phyloP scores from a whole-genome alignment of 306 rosid genomes.

The Neltuma alba region DNA sequence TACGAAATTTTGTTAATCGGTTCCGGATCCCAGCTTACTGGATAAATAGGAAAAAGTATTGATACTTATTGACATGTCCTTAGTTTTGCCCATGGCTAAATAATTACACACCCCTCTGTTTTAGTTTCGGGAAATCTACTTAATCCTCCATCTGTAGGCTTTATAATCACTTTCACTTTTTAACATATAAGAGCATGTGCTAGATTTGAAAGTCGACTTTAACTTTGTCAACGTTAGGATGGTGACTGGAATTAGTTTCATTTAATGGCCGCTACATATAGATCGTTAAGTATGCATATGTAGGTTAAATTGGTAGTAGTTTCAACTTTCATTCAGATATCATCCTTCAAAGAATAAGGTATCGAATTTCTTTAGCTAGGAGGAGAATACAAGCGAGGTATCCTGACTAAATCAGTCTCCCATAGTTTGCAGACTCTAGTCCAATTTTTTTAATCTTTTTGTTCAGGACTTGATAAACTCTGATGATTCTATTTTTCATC shows the following conservation, averaged over 20 bases:
- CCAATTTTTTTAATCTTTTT: background rate
- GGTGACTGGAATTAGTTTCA: constrained; percentile 9
- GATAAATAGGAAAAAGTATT: background rate
- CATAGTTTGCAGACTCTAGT: background rate
- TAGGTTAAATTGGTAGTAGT: background rate
- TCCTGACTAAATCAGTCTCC: background rate
- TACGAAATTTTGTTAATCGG: background rate
- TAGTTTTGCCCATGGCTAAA: background rate
- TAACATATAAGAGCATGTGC: background rate
- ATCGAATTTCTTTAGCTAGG: background rate
- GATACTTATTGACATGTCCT: background rate
- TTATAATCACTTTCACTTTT: background rate
- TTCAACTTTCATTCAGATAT: background rate
- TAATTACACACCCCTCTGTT: background rate
- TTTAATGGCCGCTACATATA: background rate
- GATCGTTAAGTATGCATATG: background rate
- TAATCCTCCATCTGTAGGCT: background rate
- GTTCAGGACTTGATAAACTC: background rate
- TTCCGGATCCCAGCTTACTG: background rate
- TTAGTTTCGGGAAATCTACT: background rate
- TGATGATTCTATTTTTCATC: background rate
- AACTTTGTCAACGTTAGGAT: background rate
- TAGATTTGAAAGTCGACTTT: background rate
- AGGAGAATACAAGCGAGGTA: background rate
- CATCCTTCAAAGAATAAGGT: background rate